A percentile compares a stretch with the other conserved stretches of the same genome.
phyloP scores from a whole-genome alignment of 2,329 filamentous ascomycete genomes.

The Neonectria faginata region DNA sequence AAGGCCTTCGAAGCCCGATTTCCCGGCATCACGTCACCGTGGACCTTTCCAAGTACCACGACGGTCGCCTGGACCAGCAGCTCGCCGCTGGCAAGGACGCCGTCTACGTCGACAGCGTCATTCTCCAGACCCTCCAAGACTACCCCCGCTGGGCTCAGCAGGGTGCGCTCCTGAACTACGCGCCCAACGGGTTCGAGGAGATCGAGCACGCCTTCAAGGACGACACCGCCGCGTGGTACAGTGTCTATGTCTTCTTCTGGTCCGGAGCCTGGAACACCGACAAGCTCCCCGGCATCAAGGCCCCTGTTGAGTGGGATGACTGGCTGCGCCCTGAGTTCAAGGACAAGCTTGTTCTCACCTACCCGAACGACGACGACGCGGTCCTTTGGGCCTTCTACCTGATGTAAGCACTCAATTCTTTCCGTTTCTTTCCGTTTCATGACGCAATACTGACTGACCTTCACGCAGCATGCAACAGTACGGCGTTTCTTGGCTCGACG shows the following conservation, averaged over 20 bases:
- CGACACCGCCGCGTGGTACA: slow-evolving; percentile 53
- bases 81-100: slow-evolving; percentile 49
- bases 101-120: slow-evolving; percentile 55
- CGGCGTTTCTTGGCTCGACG: slow-evolving; percentile 60
- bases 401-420: slow-evolving; percentile 52
- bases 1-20: slow-evolving; percentile 59
- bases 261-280: slow-evolving; percentile 47
- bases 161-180: slow-evolving; percentile 61
- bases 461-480: slow-evolving; percentile 51
- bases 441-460: background rate
- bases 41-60: slow-evolving; percentile 67
- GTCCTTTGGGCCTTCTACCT: slow-evolving; percentile 63
- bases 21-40: slow-evolving; percentile 63
- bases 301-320: slow-evolving; percentile 54
- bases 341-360: slow-evolving; percentile 64
- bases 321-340: slow-evolving; percentile 63
- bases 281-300: slow-evolving; percentile 46
- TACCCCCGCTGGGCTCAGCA: slow-evolving; percentile 63
- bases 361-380: slow-evolving; percentile 70
- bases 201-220: slow-evolving; percentile 55
- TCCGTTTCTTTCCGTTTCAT: background rate
- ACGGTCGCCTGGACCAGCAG: slow-evolving; percentile 59
- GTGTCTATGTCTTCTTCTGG: slow-evolving; percentile 55
- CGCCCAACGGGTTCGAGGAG: slow-evolving; percentile 58
- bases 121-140: slow-evolving; percentile 64